Base-by-base conservation (phyloP, 768 basidiomycete species). In the Naematelia aurantialba region DNA sequence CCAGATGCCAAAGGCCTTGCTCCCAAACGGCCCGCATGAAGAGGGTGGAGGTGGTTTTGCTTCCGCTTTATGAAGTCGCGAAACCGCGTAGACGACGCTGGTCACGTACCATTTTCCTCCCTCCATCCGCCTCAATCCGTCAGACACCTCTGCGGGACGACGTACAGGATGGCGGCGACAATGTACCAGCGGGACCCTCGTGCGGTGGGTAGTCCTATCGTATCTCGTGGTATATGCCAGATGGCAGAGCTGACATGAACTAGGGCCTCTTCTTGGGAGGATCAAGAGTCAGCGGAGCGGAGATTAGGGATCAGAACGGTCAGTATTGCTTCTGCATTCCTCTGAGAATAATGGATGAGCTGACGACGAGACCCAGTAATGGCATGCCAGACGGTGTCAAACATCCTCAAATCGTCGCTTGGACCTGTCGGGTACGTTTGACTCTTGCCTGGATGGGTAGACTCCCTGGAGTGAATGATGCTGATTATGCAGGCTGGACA, bases 241-340 rank as follows among this genome's bases (percentile, higher is more conserved):
- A 34, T 29, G n/a, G 5, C 8, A 44, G 52, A 21, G 60, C 61
- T 66, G 55, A 62, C 22, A 25, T 25, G 45, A 25, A n/a, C 29
- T 60, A 76, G 75, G 92, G 91, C 50, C 88, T 89, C 19, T 96
- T 97, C 77, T 81, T 97, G 17, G 93, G 93, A 56, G 94, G 94
- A 25, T 89, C 94, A 79, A 83, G 93, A 70, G 86, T 92, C 17
- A 89, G 89, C 65, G 93, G 94, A 2, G 92, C 93, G 76, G 94
- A 96, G 75, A 89, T 98, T 58, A 84, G 93, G 63, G 91, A 96
- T 80, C 91, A 93, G 79, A 94, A 96, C 87, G 91, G 92, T 91
- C 81, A 73, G 60, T 34, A 44, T 22, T 17, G 13, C 1, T 5
- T 14, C 26, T 54, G 22, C 59, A 19, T 56, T 22, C 39, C 19